These are phyloP conservation scores for Tylopilus sp. DNA, from an alignment of 768 basidiomycete species.

Conservation along the genomic window DNA sequence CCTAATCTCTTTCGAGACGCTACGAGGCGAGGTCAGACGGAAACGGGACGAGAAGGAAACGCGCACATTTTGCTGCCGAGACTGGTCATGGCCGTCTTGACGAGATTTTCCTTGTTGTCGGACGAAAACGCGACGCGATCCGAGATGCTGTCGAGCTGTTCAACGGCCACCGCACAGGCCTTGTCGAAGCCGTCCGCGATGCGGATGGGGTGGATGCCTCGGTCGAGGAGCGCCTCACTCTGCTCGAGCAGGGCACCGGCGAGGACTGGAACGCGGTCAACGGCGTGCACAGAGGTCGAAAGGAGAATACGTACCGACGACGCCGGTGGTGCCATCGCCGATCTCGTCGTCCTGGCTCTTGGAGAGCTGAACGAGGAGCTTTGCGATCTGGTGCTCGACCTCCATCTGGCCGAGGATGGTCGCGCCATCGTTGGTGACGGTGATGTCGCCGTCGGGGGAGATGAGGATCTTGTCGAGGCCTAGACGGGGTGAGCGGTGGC, in stretches of 20 bases:
- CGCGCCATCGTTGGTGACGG: constrained; percentile 98
- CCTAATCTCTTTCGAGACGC: constrained; percentile 93
- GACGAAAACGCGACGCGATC: constrained; percentile 85
- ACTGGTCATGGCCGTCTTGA: constrained; percentile 95
- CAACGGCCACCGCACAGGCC: constrained; percentile 87
- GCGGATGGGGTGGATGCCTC: constrained; percentile 98
- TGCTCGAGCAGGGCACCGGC: constrained; percentile 97
- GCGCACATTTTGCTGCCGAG: constrained; percentile 94
- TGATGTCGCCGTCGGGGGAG: constrained; percentile 97
- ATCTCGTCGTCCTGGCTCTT: constrained; percentile 99
- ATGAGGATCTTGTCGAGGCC: constrained; percentile 95
- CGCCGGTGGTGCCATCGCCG: constrained; percentile 98
- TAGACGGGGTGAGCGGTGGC: constrained; percentile 30
- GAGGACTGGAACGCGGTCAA: constrained; percentile 55
- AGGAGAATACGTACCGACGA: constrained; percentile 73
- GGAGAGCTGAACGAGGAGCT: constrained; percentile 91
- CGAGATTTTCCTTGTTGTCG: constrained; percentile 78
- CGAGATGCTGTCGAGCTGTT: constrained; percentile 86
- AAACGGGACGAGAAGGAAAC: neutral
- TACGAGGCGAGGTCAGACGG: constrained; percentile 32
- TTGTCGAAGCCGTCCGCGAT: constrained; percentile 99
- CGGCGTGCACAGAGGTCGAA: constrained; percentile 2
- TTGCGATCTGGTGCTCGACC: constrained; percentile 98
- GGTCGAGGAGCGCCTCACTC: constrained; percentile 92
- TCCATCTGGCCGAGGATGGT: constrained; percentile 99